Base-by-base conservation (phyloP, 2,329 filamentous ascomycete genomes). In the Tolypocladium guangdongense region DNA sequence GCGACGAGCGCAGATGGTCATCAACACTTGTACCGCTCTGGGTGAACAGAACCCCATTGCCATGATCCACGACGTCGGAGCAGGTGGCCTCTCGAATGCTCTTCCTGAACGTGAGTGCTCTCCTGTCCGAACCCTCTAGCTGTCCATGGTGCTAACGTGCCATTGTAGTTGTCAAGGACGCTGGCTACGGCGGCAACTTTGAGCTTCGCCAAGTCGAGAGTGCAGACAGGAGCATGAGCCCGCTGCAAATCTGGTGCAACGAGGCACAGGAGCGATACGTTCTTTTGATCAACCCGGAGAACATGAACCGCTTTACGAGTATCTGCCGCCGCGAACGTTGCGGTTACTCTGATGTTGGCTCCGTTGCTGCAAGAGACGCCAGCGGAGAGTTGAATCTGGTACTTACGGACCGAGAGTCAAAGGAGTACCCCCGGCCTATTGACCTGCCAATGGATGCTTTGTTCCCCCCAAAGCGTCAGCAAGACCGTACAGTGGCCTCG, bases 251-350 rank as follows among this genome's bases (percentile, higher is more conserved):
- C 48, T 97, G 92, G 91, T 96, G 93, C 70, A 95, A 92, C 62
- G 92, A 97, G 68, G 90, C 93, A 0, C 93, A 99, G 67, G 93
- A 99, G 71, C 81, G 93, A 67, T 99, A 99, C 63, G 93, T 99
- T 8, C 75, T 99, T 62, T 84, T 95, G 10, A 83, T 99, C 57
- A 90, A 91, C 56, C 81, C 83, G 51, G 86, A 93, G 22, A 79
- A 84, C 52, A 80, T 97, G 64, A 90, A 92, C 62, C 84, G 71
- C 76, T 99, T 86, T 63, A 74, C 75, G 46, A 82, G 74, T 66
- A 86, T 86, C 54, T 84, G 81, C 66, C 74, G 86, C 57, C 82
- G 93, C 66, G 93, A 99, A 68, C 83, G 91, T 52, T 97, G 92
- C 66, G 88, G 88, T 30, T 97, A 88, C 71, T 97, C 92, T 0